Percentiles rank a stretch among this genome's conserved stretches.
Evolutionary conservation across 1,284 basidiomycete species (phyloP).

Genomic region (Fomitopsis palustris): DNA sequence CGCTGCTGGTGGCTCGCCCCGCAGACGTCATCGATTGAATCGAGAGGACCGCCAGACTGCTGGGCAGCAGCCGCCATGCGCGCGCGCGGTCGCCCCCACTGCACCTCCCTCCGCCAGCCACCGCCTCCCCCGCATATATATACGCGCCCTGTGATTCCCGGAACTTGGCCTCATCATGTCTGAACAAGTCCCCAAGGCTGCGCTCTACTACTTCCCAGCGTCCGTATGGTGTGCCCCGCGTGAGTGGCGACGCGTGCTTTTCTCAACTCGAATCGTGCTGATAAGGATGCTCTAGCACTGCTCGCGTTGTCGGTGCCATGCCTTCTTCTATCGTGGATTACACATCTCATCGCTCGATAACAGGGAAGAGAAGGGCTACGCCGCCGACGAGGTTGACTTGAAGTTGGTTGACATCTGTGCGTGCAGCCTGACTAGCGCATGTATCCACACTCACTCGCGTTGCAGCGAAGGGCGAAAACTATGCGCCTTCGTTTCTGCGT

Average conservation of each 20-base stretch:
- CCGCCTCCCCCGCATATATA: constrained; percentile 2
- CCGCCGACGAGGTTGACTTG: constrained; percentile 60
- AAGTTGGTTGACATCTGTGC: constrained; percentile 61
- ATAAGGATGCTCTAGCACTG: constrained; percentile 31
- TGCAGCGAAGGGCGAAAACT: constrained; percentile 66
- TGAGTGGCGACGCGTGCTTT: constrained; percentile 29
- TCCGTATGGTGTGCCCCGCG: constrained; percentile 64
- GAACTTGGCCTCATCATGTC: constrained; percentile 16
- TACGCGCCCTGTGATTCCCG: not conserved
- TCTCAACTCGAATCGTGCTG: not conserved
- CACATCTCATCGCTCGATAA: constrained; percentile 6
- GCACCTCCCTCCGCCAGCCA: not conserved
- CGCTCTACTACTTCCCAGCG: constrained; percentile 41
- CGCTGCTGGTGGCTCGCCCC: not conserved
- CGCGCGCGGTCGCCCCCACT: not conserved
- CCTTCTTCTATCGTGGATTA: not conserved
- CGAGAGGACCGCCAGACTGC: not conserved
- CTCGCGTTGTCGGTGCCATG: constrained; percentile 42
- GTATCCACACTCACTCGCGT: constrained; percentile 1
- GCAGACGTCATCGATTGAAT: constrained; percentile 5
- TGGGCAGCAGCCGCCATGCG: not conserved
- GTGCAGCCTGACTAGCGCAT: constrained; percentile 11
- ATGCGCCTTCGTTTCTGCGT: constrained; percentile 61
- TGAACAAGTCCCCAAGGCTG: constrained; percentile 29
- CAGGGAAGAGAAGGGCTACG: constrained; percentile 74